Conservation (phyloP, 148 eudicot species). For the Limonium bicolor region DNA sequence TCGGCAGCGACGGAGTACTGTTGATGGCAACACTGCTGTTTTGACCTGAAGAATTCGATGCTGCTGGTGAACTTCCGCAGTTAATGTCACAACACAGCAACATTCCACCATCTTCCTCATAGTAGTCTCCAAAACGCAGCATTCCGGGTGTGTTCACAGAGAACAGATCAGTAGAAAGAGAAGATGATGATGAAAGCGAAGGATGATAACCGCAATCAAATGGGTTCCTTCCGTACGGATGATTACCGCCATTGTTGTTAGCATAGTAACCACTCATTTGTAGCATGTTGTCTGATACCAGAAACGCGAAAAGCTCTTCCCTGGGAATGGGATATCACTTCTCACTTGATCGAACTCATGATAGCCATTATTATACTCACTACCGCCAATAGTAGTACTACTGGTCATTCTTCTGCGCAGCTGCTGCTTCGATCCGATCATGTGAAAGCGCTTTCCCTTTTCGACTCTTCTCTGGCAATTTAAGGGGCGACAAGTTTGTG, state of each 20-base stretch:
- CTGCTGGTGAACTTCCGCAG: conserved; percentile 3
- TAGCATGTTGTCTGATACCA: conserved; percentile 9
- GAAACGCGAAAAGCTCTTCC: conserved; percentile 22
- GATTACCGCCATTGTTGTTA: not conserved
- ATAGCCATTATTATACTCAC: not conserved
- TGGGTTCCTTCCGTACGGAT: not conserved
- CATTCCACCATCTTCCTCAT: conserved; percentile 1
- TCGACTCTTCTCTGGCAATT: no score
- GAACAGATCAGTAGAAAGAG: not conserved
- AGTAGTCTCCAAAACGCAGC: conserved; percentile 6
- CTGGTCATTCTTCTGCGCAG: not conserved
- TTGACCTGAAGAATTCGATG: conserved; percentile 5
- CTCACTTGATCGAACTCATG: conserved; percentile 11
- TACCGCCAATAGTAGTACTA: not conserved
- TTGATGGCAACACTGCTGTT: conserved; percentile 4
- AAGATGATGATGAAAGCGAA: not conserved
- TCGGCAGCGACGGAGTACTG: no score
- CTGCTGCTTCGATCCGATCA: no score
- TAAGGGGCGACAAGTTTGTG: no score
- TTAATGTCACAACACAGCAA: no score
- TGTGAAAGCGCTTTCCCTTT: no score
- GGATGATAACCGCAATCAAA: not conserved
- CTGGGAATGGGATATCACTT: conserved; percentile 19
- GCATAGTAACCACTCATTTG: conserved; percentile 2
- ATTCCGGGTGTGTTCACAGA: conserved; percentile 3